These are phyloP conservation scores for Kodamaea kaohsiungensis DNA, from an alignment of 805 yeast species.

Conservation along the genomic window DNA sequence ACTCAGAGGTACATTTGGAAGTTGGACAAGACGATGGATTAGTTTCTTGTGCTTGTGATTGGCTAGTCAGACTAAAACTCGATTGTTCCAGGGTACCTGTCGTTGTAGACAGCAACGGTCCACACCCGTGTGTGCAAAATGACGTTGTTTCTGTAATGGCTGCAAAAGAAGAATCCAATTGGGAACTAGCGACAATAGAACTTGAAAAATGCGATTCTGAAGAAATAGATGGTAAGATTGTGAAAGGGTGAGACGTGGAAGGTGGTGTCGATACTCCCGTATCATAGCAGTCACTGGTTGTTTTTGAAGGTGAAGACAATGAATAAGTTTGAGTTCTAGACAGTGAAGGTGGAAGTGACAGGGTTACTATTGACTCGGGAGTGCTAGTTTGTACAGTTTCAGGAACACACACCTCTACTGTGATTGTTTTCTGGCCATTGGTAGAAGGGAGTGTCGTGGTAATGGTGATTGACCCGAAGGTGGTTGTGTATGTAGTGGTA, in stretches of 20 bases:
- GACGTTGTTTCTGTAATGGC: not conserved
- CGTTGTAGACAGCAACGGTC: not conserved
- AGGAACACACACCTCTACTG: constrained; percentile 7
- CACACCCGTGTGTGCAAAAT: not conserved
- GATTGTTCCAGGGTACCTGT: not conserved
- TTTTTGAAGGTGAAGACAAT: not conserved
- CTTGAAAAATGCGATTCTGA: not conserved
- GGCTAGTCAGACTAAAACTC: not conserved
- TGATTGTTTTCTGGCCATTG: not conserved
- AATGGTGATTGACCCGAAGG: constrained; percentile 2
- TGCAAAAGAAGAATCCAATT: not conserved
- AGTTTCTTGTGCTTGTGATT: not conserved
- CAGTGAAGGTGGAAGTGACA: not conserved
- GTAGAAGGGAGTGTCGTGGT: constrained; percentile 7
- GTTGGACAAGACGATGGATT: not conserved
- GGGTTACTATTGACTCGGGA: not conserved
- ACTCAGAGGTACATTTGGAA: not conserved
- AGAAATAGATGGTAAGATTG: not conserved
- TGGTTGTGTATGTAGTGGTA: not conserved
- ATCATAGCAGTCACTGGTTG: not conserved
- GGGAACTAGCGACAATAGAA: not conserved
- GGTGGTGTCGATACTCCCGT: not conserved
- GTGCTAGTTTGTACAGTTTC: not conserved
- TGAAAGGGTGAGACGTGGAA: not conserved
- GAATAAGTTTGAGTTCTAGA: not conserved